These are phyloP conservation scores for Pyrenula aspistea DNA, from an alignment of 495 filamentous ascomycete species.

Conservation along the genomic window DNA sequence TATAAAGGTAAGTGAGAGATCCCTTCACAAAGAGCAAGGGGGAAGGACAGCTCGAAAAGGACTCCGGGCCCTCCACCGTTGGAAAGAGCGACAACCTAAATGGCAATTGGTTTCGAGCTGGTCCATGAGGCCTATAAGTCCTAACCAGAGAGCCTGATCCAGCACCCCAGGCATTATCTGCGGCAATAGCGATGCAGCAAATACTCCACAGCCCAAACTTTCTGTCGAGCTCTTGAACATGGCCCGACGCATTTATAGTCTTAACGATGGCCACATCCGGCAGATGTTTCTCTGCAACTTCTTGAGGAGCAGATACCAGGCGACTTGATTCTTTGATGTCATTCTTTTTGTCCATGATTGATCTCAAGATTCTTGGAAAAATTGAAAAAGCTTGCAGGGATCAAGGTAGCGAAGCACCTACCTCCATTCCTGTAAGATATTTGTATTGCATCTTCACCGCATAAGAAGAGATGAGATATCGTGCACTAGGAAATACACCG, in stretches of 20 bases:
- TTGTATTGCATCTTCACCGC: neutral
- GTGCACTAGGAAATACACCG: neutral
- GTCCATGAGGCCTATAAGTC: neutral
- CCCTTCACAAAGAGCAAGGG: neutral
- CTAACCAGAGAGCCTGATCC: slow-evolving; percentile 29
- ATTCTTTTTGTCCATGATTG: neutral
- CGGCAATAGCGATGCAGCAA: slow-evolving; percentile 41
- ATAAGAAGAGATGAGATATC: neutral
- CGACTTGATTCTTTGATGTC: neutral
- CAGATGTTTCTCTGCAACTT: neutral
- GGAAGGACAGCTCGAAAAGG: slow-evolving; percentile 37
- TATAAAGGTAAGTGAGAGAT: slow-evolving; percentile 9
- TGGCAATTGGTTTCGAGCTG: neutral
- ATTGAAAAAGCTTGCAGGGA: neutral
- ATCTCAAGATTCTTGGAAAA: neutral
- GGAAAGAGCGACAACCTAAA: slow-evolving; percentile 11
- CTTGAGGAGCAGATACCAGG: neutral
- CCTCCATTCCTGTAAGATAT: neutral
- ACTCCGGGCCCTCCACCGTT: slow-evolving; percentile 40
- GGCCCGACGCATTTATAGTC: slow-evolving; percentile 41
- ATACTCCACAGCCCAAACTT: slow-evolving; percentile 48
- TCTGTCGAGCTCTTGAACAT: slow-evolving; percentile 46
- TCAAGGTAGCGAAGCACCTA: neutral
- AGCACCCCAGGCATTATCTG: slow-evolving; percentile 49
- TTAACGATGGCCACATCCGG: neutral